Conservation (phyloP, 805 yeast species). For the Yamadazyma akitaensis region DNA sequence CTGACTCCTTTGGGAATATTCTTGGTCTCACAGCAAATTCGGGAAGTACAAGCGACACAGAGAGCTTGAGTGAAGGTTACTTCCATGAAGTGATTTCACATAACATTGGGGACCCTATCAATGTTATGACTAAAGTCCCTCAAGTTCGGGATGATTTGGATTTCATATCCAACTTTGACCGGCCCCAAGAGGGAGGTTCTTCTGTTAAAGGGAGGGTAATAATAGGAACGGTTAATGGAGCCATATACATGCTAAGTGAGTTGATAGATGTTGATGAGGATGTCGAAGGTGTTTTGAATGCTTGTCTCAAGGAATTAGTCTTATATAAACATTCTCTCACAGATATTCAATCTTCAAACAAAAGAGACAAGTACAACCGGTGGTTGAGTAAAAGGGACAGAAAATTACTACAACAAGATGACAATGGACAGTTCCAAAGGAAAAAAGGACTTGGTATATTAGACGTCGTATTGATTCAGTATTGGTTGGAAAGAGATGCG, state of each 20-base stretch:
- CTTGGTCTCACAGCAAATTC: conserved; percentile 7
- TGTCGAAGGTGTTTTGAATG: conserved; percentile 10
- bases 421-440: conserved; percentile 11
- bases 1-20: conserved; percentile 32
- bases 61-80: neutral
- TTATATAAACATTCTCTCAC: conserved; percentile 8
- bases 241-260: conserved; percentile 17
- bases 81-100: conserved; percentile 14
- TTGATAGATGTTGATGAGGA: conserved; percentile 14
- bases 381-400: conserved; percentile 13
- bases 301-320: conserved; percentile 16
- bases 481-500: conserved; percentile 15
- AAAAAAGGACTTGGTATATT: conserved; percentile 14
- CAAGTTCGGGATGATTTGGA: neutral
- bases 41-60: conserved; percentile 1
- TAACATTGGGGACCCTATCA: conserved; percentile 30
- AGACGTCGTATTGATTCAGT: conserved; percentile 17
- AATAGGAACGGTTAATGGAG: conserved; percentile 30
- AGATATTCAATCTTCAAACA: conserved; percentile 9
- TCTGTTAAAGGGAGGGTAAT: conserved; percentile 11
- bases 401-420: conserved; percentile 15
- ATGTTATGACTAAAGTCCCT: conserved; percentile 16
- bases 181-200: neutral
- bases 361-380: conserved; percentile 10
- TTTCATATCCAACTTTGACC: conserved; percentile 10